Evolutionary conservation across 768 basidiomycete genomes (phyloP).

Genomic region (Sporobolomyces roseus): DNA sequence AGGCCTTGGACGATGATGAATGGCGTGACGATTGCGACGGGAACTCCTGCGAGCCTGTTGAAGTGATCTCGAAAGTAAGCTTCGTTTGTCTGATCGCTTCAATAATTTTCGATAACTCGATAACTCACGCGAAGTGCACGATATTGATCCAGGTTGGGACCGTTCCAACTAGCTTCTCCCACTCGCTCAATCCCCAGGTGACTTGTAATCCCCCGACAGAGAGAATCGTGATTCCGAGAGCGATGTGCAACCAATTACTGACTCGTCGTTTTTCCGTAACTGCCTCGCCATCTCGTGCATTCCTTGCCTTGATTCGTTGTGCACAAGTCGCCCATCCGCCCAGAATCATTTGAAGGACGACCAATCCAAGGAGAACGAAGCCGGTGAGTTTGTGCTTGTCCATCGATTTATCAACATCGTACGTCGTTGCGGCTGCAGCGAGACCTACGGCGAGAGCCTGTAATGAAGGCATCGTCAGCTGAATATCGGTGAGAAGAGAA

Average conservation of each 20-base stretch:
- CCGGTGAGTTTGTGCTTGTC: conserved; percentile 14
- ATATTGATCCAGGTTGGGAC: conserved; percentile 12
- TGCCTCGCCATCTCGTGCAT: background rate
- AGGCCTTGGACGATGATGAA: conserved; percentile 20
- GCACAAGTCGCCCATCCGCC: conserved; percentile 13
- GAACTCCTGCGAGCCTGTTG: conserved; percentile 19
- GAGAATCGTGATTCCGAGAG: conserved; percentile 14
- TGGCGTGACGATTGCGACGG: conserved; percentile 10
- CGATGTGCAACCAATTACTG: conserved; percentile 17
- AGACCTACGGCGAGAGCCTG: background rate
- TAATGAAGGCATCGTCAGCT: no score
- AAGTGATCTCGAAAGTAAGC: background rate
- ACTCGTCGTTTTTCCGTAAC: background rate
- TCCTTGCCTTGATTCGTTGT: background rate
- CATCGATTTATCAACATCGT: background rate
- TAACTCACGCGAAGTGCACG: conserved; percentile 13
- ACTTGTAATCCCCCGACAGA: conserved; percentile 21
- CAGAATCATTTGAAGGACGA: background rate
- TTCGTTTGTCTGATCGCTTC: background rate
- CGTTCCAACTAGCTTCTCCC: background rate
- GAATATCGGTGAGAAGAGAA: no score
- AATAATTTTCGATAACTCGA: background rate
- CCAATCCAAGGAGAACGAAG: conserved; percentile 7
- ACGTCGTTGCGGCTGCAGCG: background rate
- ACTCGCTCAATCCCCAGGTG: conserved; percentile 25